Evolutionary conservation across 23 red algal species (phyloP), one percentile per base, ranked within the genome.

Genomic region (Agarophyton chilense): DNA sequence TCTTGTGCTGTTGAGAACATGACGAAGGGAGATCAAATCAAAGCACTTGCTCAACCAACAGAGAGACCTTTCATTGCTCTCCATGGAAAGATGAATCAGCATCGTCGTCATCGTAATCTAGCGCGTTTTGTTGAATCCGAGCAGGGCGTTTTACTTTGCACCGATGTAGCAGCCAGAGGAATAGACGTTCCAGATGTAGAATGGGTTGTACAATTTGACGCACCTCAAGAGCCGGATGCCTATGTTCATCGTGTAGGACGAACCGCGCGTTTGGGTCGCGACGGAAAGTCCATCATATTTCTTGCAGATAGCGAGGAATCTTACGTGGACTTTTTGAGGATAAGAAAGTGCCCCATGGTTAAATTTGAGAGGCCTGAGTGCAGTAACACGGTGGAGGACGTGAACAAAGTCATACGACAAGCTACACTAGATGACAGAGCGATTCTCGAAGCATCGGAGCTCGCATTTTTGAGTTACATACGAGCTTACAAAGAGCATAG

Each of bases 131-230:
- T 78, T 28, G 22, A 52, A 10, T 84, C 81, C 22, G 19, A 60
- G 11, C 54, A 79, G 18, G 91, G 79, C 5, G 68, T 95, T 51
- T 79, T 95, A 8, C 24, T 95, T 11, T 84, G 84, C 52, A 95
- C 93, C 16, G 93, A 95, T 67, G 93, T 95, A 22, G 93, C 93
- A 35, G 93, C 93, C n/a, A 77, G 93, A 21, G 93, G 93, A 40
- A 84, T 95, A 40, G 93, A 95, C 68, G 81, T 95, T 41, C 93
- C 93, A 52, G 77, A 95, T 77, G 93, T 95, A 13, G 93, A 89
- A 22, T 90, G 78, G 67, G 83, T 95, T 13, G 75, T 95, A 17
- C 93, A 95, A 86, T 83, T 90, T 19, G 86, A 89, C 42, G 67
- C 87, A 19, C 93, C 93, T 0, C 93, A 95, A 77, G 73, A 82